Evolutionary conservation across 2,329 filamentous ascomycete species (phyloP).

Genomic region (Apiospora phragmitis): DNA sequence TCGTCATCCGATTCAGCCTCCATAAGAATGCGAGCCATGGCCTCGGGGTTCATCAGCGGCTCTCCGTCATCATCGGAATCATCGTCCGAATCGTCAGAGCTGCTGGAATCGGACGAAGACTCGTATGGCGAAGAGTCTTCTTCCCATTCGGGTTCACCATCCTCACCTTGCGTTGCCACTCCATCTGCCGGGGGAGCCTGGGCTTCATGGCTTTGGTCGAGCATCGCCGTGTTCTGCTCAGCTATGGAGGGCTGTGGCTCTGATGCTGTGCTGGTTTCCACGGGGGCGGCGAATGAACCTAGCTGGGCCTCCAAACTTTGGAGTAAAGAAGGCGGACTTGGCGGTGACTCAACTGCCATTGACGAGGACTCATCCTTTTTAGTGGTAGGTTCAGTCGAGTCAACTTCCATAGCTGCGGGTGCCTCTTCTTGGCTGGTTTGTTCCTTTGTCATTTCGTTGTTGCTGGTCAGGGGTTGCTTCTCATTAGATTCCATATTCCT

Average conservation of each 20-base stretch:
- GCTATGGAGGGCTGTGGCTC: slow-evolving; percentile 13
- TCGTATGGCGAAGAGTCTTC: slow-evolving; percentile 75
- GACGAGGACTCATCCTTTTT: background rate
- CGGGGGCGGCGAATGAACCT: slow-evolving; percentile 28
- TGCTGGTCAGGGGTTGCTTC: background rate
- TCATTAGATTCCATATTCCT: background rate
- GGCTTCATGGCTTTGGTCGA: background rate
- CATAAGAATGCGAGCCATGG: slow-evolving; percentile 85
- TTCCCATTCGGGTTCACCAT: slow-evolving; percentile 77
- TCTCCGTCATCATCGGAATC: slow-evolving; percentile 66
- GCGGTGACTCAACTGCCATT: slow-evolving; percentile 21
- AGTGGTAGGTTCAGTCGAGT: slow-evolving; percentile 6
- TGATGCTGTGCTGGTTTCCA: background rate
- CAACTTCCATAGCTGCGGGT: slow-evolving; percentile 18
- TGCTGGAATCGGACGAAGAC: slow-evolving; percentile 62
- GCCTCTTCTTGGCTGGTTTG: background rate
- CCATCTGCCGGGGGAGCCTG: background rate
- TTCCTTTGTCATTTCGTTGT: background rate
- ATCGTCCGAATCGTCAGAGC: slow-evolving; percentile 61
- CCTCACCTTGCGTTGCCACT: background rate
- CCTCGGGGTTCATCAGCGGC: slow-evolving; percentile 75
- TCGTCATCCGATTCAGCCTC: slow-evolving; percentile 82
- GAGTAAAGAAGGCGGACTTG: slow-evolving; percentile 34
- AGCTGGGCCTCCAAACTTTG: slow-evolving; percentile 33
- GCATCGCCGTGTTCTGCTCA: slow-evolving; percentile 19